Evolutionary conservation across 176 grass and related monocot genomes (phyloP), one percentile per base, ranked within the genome.

Genomic region (Juncus inflexus): DNA sequence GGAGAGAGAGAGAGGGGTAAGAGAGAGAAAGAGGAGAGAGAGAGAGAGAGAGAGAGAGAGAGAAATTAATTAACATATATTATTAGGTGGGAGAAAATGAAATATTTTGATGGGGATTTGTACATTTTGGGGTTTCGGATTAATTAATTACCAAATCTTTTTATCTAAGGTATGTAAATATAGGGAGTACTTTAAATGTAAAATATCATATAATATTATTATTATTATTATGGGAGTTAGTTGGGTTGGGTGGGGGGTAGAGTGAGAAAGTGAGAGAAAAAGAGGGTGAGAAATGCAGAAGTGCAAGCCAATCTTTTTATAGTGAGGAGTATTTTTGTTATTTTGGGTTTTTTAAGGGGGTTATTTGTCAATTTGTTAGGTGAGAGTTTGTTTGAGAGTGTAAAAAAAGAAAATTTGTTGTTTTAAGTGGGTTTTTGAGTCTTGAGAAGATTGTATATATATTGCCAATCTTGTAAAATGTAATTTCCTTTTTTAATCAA

Each of bases 291-390:
- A 47, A 9, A 47, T 6, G 43, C 4, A 38, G 45, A 55, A 52
- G 68, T 71, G 68, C 68, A 71, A 71, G 54, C 68, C 68, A 71
- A 71, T 71, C 68, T 59, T 15, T 71, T 60, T 38, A 57, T 57
- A 15, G 55, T 19, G 40, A 15, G 9, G 68, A 8, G 55, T 69
- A 69, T 69, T 69, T 42, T 56, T 35, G 54, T 60, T 71, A 71
- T 71, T 71, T 71, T 42, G 39, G 37, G 38, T 47, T 71, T 60
- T 71, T 7, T 71, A 5, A 42, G 68, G 12, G 54, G 39, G 55
- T 59, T 40, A 59, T 59, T 71, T 55, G 54, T 71, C 40, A 49
- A 28, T 60, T 71, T 71, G 68, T 71, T 71, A 71, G 68, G 50
- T 71, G 54, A 71, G 65, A 9, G 39, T 71, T 71, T 9, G 68